These are phyloP conservation scores for Verticillium albo-atrum DNA, from an alignment of 2,329 filamentous ascomycete species.

Conservation along the genomic window DNA sequence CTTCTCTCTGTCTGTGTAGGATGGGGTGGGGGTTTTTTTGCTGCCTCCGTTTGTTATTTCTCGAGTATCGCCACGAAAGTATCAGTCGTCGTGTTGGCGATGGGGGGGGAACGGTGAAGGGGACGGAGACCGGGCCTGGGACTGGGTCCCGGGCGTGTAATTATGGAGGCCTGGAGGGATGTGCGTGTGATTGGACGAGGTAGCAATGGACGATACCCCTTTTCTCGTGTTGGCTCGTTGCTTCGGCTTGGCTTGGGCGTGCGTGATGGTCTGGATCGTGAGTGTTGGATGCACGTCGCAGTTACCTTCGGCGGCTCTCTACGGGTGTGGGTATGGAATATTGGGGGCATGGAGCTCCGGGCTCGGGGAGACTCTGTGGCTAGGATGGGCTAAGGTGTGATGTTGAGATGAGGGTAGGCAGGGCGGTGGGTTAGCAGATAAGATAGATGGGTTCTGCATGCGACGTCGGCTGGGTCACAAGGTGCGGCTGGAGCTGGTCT, in stretches of 20 bases:
- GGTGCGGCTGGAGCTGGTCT: too few relatives aligned
- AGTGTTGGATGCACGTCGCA: background rate
- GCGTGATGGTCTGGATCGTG: background rate
- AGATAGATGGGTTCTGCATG: too few relatives aligned
- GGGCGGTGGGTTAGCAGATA: background rate
- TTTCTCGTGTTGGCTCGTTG: constrained; percentile 1
- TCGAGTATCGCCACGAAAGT: background rate
- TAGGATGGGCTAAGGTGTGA: background rate
- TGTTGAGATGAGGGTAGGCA: background rate
- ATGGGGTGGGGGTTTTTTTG: background rate
- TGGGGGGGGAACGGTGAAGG: too few relatives aligned
- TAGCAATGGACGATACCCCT: constrained; percentile 15
- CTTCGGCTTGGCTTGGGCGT: background rate
- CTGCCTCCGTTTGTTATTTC: background rate
- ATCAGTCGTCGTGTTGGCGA: background rate
- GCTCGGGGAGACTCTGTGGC: background rate
- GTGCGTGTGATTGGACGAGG: constrained; percentile 7
- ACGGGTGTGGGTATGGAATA: background rate
- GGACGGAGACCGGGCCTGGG: background rate
- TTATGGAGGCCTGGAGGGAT: constrained; percentile 8
- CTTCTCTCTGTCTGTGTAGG: background rate
- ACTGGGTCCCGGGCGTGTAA: constrained; percentile 4
- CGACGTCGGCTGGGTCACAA: too few relatives aligned
- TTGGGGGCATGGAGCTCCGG: background rate
- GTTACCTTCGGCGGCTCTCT: background rate